Base-by-base conservation (phyloP, 352 stramenopile genomes). In the Phytopythium cucurbitacearum region DNA sequence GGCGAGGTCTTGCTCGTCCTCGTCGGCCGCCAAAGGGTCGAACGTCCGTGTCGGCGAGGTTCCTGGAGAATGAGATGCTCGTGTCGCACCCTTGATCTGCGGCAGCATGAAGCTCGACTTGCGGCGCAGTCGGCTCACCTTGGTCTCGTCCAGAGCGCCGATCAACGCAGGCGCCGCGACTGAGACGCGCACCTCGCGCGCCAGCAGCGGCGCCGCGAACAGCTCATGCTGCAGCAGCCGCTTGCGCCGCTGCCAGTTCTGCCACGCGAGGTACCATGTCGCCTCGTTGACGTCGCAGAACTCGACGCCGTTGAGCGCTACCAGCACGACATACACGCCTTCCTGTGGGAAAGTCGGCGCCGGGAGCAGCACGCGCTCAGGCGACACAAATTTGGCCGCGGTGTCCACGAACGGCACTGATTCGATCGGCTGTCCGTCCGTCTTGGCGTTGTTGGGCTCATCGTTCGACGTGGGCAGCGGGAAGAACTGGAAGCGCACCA, bases 231-330 rank as follows among this genome's bases (percentile, higher is more conserved):
- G 62, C 5, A 79, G 62, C 35, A 85, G 33, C 2, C 70, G 67
- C 55, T 88, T 88, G 7, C 80, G 66, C 33, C 78, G 82, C 53
- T 92, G 81, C 84, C 84, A 94, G 56, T 90, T 94, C 32, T 88
- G 77, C 84, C 84, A 94, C n/a, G 71, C 67, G 34, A 91, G 57
- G 49, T 89, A 89, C 80, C 76, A 92, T 12, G 79, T 75, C 7
- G 63, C 55, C 4, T 76, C 69, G 47, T 69, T 82, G 5, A 80
- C 59, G 2, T 57, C 46, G 53, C 71, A 83, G 60, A 91, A 91
- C 33, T 88, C 77, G 21, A 84, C 60, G 16, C 76, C 72, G 33
- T 94, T 91, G 0, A 91, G 57, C 6, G 76, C 69, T 33, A 91
- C 64, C 0, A 78, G 56, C 1, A 94, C 75, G 15, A 66, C 75